Conservation (phyloP, 345 rosid species). For the Eucalyptus regnans region DNA sequence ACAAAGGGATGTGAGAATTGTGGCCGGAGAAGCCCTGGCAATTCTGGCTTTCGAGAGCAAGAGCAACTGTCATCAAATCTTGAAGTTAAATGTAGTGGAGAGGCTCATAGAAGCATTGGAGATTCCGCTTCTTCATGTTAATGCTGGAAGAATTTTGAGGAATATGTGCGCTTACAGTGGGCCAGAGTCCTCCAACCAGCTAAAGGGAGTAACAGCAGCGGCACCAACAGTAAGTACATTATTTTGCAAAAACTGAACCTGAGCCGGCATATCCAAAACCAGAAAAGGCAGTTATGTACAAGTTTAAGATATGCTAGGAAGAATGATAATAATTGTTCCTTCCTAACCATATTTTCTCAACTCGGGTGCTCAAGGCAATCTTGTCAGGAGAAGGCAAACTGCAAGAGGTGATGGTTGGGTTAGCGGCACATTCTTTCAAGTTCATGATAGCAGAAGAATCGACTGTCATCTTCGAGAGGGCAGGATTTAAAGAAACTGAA, state of each 20-base stretch:
- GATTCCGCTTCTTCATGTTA: slow-evolving; percentile 26
- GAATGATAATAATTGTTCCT: not conserved
- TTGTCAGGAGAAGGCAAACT: slow-evolving; percentile 42
- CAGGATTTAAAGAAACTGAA: slow-evolving; percentile 28
- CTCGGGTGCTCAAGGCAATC: slow-evolving; percentile 57
- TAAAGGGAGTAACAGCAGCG: slow-evolving; percentile 36
- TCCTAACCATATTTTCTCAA: not conserved
- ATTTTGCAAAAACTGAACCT: not conserved
- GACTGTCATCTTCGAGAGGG: slow-evolving; percentile 6
- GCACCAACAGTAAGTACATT: slow-evolving; percentile 47
- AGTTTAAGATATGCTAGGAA: not conserved
- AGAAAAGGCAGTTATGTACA: not conserved
- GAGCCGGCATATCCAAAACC: not conserved
- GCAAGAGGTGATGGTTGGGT: slow-evolving; percentile 75
- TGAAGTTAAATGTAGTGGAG: slow-evolving; percentile 28
- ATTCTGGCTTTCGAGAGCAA: slow-evolving; percentile 66
- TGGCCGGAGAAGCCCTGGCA: slow-evolving; percentile 74
- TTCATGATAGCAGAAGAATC: slow-evolving; percentile 40
- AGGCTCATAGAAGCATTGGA: slow-evolving; percentile 44
- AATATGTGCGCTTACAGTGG: slow-evolving; percentile 41
- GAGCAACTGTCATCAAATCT: slow-evolving; percentile 44
- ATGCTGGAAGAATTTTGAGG: slow-evolving; percentile 58
- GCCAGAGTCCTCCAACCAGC: slow-evolving; percentile 23
- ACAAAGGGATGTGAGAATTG: slow-evolving; percentile 24
- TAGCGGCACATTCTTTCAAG: slow-evolving; percentile 42